Evolutionary conservation across 2,329 filamentous ascomycete species (phyloP).

Genomic region (Daldinia eschscholtzii): DNA sequence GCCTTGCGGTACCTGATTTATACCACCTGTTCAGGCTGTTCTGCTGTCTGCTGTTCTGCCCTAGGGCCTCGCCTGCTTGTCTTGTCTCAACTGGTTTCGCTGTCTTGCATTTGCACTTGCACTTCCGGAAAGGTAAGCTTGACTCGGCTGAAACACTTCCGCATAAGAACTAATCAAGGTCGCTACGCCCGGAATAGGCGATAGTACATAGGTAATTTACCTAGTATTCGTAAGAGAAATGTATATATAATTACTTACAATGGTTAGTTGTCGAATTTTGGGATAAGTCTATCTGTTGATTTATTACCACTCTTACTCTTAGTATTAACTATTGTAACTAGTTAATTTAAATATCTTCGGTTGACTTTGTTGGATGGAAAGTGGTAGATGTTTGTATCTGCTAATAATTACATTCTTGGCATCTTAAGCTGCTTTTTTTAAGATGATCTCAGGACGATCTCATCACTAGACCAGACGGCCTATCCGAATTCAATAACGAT

Average conservation of each 20-base stretch:
- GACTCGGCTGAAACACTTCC: slow-evolving; percentile 22
- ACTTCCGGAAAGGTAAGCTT: slow-evolving; percentile 12
- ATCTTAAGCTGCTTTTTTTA: slow-evolving; percentile 37
- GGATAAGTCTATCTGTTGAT: background rate
- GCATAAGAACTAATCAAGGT: slow-evolving; percentile 12
- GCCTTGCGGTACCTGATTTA: slow-evolving; percentile 33
- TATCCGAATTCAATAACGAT: slow-evolving; percentile 33
- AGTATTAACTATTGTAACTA: background rate
- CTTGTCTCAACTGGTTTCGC: slow-evolving; percentile 1
- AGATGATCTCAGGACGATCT: slow-evolving; percentile 43
- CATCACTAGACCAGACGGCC: slow-evolving; percentile 36
- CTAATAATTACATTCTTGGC: slow-evolving; percentile 37
- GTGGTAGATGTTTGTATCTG: slow-evolving; percentile 24
- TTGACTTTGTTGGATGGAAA: slow-evolving; percentile 3
- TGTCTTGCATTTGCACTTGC: slow-evolving; percentile 5
- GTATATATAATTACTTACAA: background rate
- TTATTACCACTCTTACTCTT: no score
- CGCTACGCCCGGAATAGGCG: slow-evolving; percentile 1
- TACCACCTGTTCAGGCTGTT: background rate
- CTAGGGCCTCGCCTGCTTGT: background rate
- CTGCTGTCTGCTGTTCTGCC: background rate
- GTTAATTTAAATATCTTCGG: background rate
- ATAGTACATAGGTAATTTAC: background rate
- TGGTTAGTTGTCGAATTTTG: background rate
- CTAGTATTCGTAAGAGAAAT: background rate